Evolutionary conservation across 2,329 filamentous ascomycete species (phyloP).

Genomic region (Pezicula neosporulosa): DNA sequence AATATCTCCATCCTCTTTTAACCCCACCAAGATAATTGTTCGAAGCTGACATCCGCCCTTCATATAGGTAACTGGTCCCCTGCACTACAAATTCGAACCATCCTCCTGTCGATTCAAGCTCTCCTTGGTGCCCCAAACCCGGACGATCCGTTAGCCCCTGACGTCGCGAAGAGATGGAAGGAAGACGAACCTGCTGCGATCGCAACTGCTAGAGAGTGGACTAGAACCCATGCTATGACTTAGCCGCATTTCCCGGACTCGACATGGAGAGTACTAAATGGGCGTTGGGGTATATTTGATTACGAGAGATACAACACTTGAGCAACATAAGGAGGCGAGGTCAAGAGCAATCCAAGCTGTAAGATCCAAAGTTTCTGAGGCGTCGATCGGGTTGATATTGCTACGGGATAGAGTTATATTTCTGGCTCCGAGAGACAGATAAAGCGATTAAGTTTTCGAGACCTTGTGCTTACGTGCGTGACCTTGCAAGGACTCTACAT

Average conservation of each 20-base stretch:
- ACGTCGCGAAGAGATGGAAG: slow-evolving; percentile 98
- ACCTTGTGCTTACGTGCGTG: too few species aligned
- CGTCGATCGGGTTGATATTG: too few species aligned
- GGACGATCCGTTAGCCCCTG: slow-evolving; percentile 95
- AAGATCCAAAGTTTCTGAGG: too few species aligned
- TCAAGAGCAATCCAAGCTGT: too few species aligned
- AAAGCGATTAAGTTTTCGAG: too few species aligned
- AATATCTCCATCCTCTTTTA: not conserved
- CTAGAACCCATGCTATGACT: slow-evolving; percentile 40
- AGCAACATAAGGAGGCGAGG: too few species aligned
- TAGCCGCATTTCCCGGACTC: slow-evolving; percentile 9
- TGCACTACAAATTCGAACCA: slow-evolving; percentile 94
- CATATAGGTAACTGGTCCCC: slow-evolving; percentile 92
- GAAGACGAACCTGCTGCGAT: slow-evolving; percentile 92
- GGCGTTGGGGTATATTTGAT: not conserved
- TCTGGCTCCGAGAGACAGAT: too few species aligned
- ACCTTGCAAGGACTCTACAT: too few species aligned
- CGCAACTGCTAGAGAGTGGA: slow-evolving; percentile 90
- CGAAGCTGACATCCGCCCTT: slow-evolving; percentile 12
- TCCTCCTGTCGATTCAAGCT: slow-evolving; percentile 97
- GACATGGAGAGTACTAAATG: slow-evolving; percentile 3
- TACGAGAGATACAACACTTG: too few species aligned
- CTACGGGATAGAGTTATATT: too few species aligned
- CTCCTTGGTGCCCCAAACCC: slow-evolving; percentile 94
- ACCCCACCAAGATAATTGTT: not conserved